Base-by-base conservation (phyloP, 345 rosid species). In the Ricinus communis region DNA sequence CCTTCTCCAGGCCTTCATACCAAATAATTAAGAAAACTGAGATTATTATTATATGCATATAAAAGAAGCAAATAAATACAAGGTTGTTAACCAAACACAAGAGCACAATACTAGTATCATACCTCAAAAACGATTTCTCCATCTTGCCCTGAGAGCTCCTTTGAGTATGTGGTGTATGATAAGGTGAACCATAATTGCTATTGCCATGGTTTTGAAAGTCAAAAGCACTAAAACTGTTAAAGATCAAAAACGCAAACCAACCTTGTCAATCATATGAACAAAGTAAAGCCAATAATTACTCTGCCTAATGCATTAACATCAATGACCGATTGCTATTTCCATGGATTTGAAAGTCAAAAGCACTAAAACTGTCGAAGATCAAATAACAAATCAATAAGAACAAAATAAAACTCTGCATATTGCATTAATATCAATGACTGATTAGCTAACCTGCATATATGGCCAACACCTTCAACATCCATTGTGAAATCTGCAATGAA, bases 81-180 rank as follows among this genome's bases (percentile, higher is more conserved):
- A 55, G 15, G 12, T 25, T 10, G 15, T 22, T 22, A 22, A 55
- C 59, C 13, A 55, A 60, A 27, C 9, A 13, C 15, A 36, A 16
- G 45, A 31, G 41, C 33, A 57, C 5, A 43, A 9, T 54, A 24
- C 33, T 28, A 52, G n/a, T 67, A 71, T 40, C 83, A 64, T 76
- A 96, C 99, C 99, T 87, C 82, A 96, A 84, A 83, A 96, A 91
- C 49, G 99, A 93, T 80, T 96, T 96, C 86, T 93, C 99, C 88
- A 96, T 79, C 87, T 96, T 96, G 72, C 99, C 99, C 64, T 96
- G 98, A 63, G 93, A 93, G 74, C 99, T 96, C 84, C 92, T 89
- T 79, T 79, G 79, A 55, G 73, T 76, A 50, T 71, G 79, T 61
- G 85, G 73, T 46, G 81, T 79, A 59, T 88, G 81, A 53, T 76